A percentile compares a stretch with the other conserved stretches of the same genome.
Evolutionary conservation across 2,329 filamentous ascomycete species (phyloP).

Genomic region (Pleoardoris graminearum): DNA sequence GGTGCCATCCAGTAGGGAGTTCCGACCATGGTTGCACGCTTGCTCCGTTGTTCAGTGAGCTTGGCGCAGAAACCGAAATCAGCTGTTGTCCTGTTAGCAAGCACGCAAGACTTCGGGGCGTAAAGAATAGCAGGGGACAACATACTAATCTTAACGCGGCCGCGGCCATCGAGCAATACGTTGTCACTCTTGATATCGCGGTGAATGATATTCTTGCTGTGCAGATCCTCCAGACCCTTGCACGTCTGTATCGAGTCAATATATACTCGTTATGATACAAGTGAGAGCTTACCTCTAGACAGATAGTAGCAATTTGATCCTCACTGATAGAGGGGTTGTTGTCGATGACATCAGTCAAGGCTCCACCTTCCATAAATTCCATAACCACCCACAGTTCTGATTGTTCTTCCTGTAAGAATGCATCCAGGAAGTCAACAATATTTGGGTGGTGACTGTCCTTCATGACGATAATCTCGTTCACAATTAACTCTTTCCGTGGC

Average conservation of each 20-base stretch:
- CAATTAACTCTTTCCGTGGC: constrained; percentile 95
- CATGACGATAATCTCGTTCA: constrained; percentile 99
- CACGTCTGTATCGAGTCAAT: too few relatives aligned
- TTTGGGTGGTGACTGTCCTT: constrained; percentile 98
- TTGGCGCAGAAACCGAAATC: constrained; percentile 99
- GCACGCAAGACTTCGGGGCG: too few relatives aligned
- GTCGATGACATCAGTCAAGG: constrained; percentile 97
- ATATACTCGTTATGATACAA: too few relatives aligned
- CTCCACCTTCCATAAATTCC: constrained; percentile 99
- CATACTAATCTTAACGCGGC: constrained; percentile 97
- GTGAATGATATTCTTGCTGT: constrained; percentile 96
- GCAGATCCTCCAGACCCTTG: constrained; percentile 89
- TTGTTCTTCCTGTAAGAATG: constrained; percentile 92
- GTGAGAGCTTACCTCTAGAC: constrained; percentile 74
- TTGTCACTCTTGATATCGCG: constrained; percentile 99
- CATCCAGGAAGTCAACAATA: constrained; percentile 98
- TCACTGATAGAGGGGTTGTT: constrained; percentile 94
- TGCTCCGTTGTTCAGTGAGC: constrained; percentile 93
- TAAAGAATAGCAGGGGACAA: constrained; percentile 27
- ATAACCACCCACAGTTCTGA: constrained; percentile 99
- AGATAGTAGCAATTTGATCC: constrained; percentile 97
- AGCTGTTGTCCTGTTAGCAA: constrained; percentile 57
- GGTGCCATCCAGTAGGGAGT: constrained; percentile 99
- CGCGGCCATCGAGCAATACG: constrained; percentile 88
- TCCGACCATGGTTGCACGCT: constrained; percentile 98